Conservation (phyloP, 2,329 filamentous ascomycete species). For the Cladosporium sp. region DNA sequence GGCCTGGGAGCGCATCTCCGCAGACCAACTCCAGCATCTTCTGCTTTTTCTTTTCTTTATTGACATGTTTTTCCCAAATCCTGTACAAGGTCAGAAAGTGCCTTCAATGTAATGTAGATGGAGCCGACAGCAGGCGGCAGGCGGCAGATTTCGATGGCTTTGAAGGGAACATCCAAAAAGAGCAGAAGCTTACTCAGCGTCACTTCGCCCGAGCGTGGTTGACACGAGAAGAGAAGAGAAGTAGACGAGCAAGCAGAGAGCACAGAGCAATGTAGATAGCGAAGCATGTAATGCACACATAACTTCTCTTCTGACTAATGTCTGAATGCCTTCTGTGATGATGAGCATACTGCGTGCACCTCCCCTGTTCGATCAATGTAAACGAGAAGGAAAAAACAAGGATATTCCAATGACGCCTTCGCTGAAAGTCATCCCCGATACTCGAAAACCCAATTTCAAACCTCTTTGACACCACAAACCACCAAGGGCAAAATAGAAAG, state of each 20-base stretch:
- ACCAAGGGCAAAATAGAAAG: background rate
- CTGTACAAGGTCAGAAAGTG: constrained; percentile 7
- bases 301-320: background rate
- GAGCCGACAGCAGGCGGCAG: background rate
- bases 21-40: background rate
- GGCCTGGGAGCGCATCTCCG: background rate
- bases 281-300: constrained; percentile 2
- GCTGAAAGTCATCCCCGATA: background rate
- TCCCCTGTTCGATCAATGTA: background rate
- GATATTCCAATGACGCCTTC: constrained; percentile 1
- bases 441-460: background rate
- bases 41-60: constrained; percentile 1
- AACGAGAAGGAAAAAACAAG: background rate
- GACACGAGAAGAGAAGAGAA: background rate
- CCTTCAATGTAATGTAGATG: constrained; percentile 11
- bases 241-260: background rate
- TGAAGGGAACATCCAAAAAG: background rate
- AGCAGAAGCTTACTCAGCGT: background rate
- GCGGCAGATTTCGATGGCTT: background rate
- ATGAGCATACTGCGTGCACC: background rate
- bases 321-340: background rate
- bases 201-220: background rate
- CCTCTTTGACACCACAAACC: background rate
- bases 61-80: background rate
- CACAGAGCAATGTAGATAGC: constrained; percentile 4